Conservation (phyloP, 345 rosid species). For the Dipteronia dyeriana region DNA sequence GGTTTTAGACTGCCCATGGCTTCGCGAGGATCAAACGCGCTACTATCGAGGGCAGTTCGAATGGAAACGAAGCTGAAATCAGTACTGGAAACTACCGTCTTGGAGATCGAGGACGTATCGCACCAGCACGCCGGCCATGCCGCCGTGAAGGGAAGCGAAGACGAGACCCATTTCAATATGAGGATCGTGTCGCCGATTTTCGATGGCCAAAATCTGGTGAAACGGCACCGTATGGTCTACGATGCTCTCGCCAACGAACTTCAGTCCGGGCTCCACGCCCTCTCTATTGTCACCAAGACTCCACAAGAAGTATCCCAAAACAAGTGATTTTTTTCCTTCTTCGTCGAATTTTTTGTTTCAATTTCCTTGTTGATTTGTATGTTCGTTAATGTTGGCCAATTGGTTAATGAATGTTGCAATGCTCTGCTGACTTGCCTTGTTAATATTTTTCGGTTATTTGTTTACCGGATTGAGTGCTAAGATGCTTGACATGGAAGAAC, state of each 20-base stretch:
- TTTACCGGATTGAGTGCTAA: too few relatives aligned
- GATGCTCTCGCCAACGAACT: constrained; percentile 53
- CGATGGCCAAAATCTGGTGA: constrained; percentile 47
- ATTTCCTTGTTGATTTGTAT: background rate
- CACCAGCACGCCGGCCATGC: constrained; percentile 76
- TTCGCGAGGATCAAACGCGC: constrained; percentile 35
- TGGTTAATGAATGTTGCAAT: too few relatives aligned
- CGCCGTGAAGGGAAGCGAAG: constrained; percentile 36
- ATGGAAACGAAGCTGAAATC: constrained; percentile 44
- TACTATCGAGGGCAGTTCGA: constrained; percentile 42
- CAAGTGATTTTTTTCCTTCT: constrained; percentile 5
- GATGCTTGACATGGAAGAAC: too few relatives aligned
- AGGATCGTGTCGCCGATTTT: constrained; percentile 52
- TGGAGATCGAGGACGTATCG: constrained; percentile 73
- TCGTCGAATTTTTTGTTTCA: too few relatives aligned
- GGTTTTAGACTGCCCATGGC: constrained; percentile 21
- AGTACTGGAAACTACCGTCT: constrained; percentile 34
- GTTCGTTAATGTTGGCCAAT: too few relatives aligned
- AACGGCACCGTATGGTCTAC: constrained; percentile 62
- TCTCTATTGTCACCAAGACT: constrained; percentile 62
- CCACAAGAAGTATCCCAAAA: constrained; percentile 40
- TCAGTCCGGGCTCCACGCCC: constrained; percentile 54
- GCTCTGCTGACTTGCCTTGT: too few relatives aligned
- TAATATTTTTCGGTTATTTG: too few relatives aligned
- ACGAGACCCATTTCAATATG: constrained; percentile 61